Percentiles rank a stretch among this genome's conserved stretches.
These are phyloP conservation scores for Clausena lansium DNA, from an alignment of 345 rosid genomes.

Conservation along the genomic window DNA sequence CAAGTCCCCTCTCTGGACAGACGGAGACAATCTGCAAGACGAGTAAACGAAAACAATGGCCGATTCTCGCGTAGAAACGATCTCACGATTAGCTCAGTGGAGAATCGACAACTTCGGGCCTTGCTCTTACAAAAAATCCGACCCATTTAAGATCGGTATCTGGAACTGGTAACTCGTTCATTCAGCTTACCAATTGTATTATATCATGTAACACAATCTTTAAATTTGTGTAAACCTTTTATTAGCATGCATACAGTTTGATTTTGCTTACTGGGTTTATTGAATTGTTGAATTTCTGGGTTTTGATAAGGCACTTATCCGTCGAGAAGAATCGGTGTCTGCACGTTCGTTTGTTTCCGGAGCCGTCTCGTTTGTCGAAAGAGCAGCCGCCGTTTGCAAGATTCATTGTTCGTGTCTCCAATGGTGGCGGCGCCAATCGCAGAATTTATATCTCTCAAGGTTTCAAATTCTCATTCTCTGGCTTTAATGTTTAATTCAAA, in stretches of 20 bases:
- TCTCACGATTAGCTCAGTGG: slow-evolving; percentile 95
- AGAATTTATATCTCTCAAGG: slow-evolving; percentile 55
- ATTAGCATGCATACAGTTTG: not conserved
- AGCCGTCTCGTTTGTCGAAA: slow-evolving; percentile 58
- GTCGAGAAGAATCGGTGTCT: slow-evolving; percentile 81
- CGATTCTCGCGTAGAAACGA: slow-evolving; percentile 84
- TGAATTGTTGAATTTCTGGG: not conserved
- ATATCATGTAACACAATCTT: not conserved
- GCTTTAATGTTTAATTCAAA: not conserved
- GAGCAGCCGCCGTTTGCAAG: slow-evolving; percentile 82
- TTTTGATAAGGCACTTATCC: slow-evolving; percentile 61
- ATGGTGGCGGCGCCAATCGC: slow-evolving; percentile 53
- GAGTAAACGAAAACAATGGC: slow-evolving; percentile 35
- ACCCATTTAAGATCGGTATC: slow-evolving; percentile 85
- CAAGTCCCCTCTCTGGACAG: not conserved
- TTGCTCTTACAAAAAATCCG: slow-evolving; percentile 72
- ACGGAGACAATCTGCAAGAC: not conserved
- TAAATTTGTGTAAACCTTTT: no score
- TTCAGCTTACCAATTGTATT: not conserved
- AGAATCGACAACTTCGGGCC: slow-evolving; percentile 81
- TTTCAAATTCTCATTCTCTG: slow-evolving; percentile 11
- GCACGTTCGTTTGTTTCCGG: slow-evolving; percentile 75
- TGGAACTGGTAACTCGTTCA: slow-evolving; percentile 73
- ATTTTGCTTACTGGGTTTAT: not conserved
- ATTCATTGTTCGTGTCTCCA: slow-evolving; percentile 70